phyloP scores from a whole-genome alignment of 2,329 filamentous ascomycete species.

The Xylariaceae sp. region DNA sequence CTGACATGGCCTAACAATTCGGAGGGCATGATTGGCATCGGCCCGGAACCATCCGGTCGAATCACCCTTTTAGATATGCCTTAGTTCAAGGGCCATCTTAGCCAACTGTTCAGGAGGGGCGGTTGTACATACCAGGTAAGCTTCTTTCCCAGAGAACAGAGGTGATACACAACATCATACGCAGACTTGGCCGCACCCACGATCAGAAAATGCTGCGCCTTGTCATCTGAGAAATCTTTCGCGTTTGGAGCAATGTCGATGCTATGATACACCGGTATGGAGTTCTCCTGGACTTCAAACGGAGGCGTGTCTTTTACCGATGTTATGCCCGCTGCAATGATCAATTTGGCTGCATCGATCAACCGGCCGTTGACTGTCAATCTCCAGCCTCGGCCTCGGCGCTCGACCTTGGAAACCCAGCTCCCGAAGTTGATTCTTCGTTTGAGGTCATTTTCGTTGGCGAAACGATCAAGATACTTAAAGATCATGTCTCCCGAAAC shows the following conservation, averaged over 20 bases:
- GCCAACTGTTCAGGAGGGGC: too few species aligned
- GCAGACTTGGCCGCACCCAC: slow-evolving; percentile 19
- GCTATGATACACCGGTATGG: slow-evolving; percentile 10
- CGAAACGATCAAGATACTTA: slow-evolving; percentile 17
- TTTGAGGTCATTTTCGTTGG: slow-evolving; percentile 21
- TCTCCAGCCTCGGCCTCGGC: slow-evolving; percentile 1
- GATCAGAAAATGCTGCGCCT: slow-evolving; percentile 5
- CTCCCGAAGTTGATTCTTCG: slow-evolving; percentile 20
- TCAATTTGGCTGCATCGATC: slow-evolving; percentile 24
- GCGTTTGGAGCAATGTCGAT: slow-evolving; percentile 4
- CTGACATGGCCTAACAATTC: slow-evolving; percentile 6
- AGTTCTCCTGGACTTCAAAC: slow-evolving; percentile 12
- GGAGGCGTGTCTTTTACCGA: slow-evolving; percentile 17
- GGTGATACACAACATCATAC: slow-evolving; percentile 18
- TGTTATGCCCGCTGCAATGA: slow-evolving; percentile 29
- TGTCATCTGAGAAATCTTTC: neutral
- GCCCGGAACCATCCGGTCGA: slow-evolving; percentile 13
- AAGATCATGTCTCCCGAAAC: slow-evolving; percentile 23
- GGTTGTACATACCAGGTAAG: slow-evolving; percentile 10
- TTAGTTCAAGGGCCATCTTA: too few species aligned
- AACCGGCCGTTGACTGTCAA: slow-evolving; percentile 1
- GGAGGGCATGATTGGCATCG: slow-evolving; percentile 18
- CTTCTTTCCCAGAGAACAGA: slow-evolving; percentile 15
- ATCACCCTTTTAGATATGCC: slow-evolving; percentile 6
- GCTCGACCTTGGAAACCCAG: slow-evolving; percentile 16